A percentile compares a stretch with the other conserved stretches of the same genome.
phyloP scores from a whole-genome alignment of 345 rosid species.

The Brassica carinata region DNA sequence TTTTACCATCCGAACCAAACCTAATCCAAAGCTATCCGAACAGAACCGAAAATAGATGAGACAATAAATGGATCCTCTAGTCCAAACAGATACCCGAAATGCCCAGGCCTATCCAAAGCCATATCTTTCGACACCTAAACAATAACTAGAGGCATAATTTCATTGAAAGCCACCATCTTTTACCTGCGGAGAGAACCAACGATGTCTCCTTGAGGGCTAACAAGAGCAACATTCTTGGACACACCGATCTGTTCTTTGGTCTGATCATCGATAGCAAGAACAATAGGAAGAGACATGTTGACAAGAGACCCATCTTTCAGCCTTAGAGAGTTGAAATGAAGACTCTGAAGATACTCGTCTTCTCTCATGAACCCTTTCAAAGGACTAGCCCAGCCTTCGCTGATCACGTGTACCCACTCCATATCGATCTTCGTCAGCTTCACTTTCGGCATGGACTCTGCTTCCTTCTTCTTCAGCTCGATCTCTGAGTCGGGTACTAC shows the following conservation, averaged over 20 bases:
- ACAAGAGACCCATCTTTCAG: slow-evolving; percentile 61
- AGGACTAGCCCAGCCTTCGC: slow-evolving; percentile 98
- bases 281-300: slow-evolving; percentile 96
- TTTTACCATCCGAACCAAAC: too few relatives aligned
- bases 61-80: too few relatives aligned
- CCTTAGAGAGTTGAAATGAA: slow-evolving; percentile 80
- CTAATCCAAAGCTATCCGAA: too few relatives aligned
- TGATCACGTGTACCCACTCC: slow-evolving; percentile 94
- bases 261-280: slow-evolving; percentile 83
- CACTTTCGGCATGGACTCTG: slow-evolving; percentile 68
- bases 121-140: background rate
- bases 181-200: slow-evolving; percentile 77
- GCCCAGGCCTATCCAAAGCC: too few relatives aligned
- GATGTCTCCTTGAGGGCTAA: slow-evolving; percentile 60
- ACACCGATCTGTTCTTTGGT: slow-evolving; percentile 73
- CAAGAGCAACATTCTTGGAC: slow-evolving; percentile 56
- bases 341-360: slow-evolving; percentile 79
- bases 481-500: slow-evolving; percentile 63
- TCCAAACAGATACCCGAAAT: too few relatives aligned
- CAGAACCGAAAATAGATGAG: too few relatives aligned
- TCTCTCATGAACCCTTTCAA: slow-evolving; percentile 95
- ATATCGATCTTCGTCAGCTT: slow-evolving; percentile 69
- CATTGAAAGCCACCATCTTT: background rate
- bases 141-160: background rate
- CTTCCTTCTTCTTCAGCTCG: slow-evolving; percentile 52